Conservation (phyloP, 73 alveolate genomes). For the Chromera velia region DNA sequence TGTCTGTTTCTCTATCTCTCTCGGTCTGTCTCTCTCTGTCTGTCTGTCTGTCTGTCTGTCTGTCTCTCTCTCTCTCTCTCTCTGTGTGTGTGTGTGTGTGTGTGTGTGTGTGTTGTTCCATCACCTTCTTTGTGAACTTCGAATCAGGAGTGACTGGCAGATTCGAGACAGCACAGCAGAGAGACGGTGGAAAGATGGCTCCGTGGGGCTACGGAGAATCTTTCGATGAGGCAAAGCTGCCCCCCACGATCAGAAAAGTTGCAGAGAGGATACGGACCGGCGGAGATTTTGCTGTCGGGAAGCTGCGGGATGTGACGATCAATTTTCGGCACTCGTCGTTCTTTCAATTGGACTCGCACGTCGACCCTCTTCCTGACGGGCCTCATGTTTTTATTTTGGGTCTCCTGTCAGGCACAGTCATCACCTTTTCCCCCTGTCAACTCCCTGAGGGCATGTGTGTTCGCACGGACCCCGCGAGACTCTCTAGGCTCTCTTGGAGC, state of each 20-base stretch:
- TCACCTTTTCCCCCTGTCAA: slow-evolving; percentile 25
- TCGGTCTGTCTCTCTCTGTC: too few species aligned
- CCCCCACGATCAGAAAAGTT: background rate
- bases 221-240: background rate
- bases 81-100: too few species aligned
- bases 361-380: slow-evolving; percentile 30
- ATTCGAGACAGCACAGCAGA: background rate
- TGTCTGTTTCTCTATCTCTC: background rate
- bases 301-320: background rate
- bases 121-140: too few species aligned
- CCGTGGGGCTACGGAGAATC: background rate
- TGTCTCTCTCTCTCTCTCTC: too few species aligned
- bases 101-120: too few species aligned
- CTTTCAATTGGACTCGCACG: slow-evolving; percentile 34
- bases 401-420: slow-evolving; percentile 21
- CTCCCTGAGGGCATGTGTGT: background rate
- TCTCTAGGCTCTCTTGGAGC: slow-evolving; percentile 11
- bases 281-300: background rate
- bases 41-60: too few species aligned
- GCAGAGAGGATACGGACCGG: background rate
- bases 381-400: slow-evolving; percentile 31
- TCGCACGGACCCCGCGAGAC: background rate
- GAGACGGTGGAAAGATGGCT: too few species aligned
- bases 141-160: background rate
- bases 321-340: background rate